Evolutionary conservation across 345 rosid species (phyloP), one percentile per base, ranked within the genome.

Genomic region (Citrus australasica): DNA sequence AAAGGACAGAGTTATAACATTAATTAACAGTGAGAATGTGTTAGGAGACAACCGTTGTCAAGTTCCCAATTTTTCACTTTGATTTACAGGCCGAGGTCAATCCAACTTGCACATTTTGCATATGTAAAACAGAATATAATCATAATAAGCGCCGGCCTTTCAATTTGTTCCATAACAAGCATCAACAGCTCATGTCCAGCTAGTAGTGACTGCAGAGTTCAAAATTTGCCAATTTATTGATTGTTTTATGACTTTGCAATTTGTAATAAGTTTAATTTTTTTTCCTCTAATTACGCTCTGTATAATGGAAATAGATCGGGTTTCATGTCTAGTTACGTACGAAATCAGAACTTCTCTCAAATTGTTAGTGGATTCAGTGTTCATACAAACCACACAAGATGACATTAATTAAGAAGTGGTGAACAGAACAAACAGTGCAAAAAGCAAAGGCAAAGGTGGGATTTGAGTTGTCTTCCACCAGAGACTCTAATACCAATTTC

Each of bases 381-480:
- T 40, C 61, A 69, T 61, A 7, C 16, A 4, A 30, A 60, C 75
- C 80, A 3, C 69, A 77, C 33, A 77, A 69, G 27, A 69, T 69
- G 69, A 77, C 69, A 13, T 46, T 46, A 46, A 58, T 60, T 17
- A 55, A 37, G 38, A 59, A 69, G 68, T 59, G 74, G 46, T 35
- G 24, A 59, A 58, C 71, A 37, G 56, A 30, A 19, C 68, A 24
- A 76, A 55, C 30, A 65, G 32, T 21, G 4, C n/a, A 16, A 42
- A 53, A 72, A 32, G 66, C 6, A 33, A 56, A 68, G 19, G 14
- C 28, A 56, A 58, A 40, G 25, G 72, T 79, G 85, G 71, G 17
- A 46, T 67, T 55, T 76, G 85, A 83, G 76, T 37, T 72, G 85
- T 59, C 72, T 51, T 42, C 80, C 84, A 82, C 82, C 75, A 14